phyloP scores from a whole-genome alignment of 2,329 filamentous ascomycete species.

The Falciphora oryzae region DNA sequence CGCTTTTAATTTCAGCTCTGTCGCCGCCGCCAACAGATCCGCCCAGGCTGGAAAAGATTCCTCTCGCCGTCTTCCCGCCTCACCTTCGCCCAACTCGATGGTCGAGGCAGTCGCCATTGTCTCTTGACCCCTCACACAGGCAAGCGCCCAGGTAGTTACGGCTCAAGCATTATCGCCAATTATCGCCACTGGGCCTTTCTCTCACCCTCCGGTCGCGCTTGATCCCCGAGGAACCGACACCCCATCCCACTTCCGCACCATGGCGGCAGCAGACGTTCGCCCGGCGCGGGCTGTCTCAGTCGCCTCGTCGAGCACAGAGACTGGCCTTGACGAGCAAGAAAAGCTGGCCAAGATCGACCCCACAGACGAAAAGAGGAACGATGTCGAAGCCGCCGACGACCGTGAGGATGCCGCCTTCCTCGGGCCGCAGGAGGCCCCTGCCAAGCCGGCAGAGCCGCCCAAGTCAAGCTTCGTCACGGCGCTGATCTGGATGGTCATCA shows the following conservation, averaged over 20 bases:
- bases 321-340: slow-evolving; percentile 28
- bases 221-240: background rate
- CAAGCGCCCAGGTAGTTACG: background rate
- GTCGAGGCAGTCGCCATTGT: slow-evolving; percentile 8
- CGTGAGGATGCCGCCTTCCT: slow-evolving; percentile 37
- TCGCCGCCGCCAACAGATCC: background rate
- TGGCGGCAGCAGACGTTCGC: slow-evolving; percentile 21
- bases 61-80: background rate
- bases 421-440: slow-evolving; percentile 17
- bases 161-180: background rate
- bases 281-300: slow-evolving; percentile 25
- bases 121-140: background rate
- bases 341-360: slow-evolving; percentile 18
- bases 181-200: background rate
- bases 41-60: background rate
- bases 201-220: background rate
- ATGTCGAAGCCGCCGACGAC: slow-evolving; percentile 33
- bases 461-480: slow-evolving; percentile 32
- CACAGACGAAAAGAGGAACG: slow-evolving; percentile 24
- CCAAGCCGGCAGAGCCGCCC: slow-evolving; percentile 28
- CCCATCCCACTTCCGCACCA: slow-evolving; percentile 12
- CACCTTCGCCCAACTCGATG: slow-evolving; percentile 16
- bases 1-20: slow-evolving; percentile 3
- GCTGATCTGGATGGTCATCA: slow-evolving; percentile 53
- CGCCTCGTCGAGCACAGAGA: slow-evolving; percentile 28